Conservation (phyloP, 2,329 filamentous ascomycete genomes). For the Xylaria sp. region DNA sequence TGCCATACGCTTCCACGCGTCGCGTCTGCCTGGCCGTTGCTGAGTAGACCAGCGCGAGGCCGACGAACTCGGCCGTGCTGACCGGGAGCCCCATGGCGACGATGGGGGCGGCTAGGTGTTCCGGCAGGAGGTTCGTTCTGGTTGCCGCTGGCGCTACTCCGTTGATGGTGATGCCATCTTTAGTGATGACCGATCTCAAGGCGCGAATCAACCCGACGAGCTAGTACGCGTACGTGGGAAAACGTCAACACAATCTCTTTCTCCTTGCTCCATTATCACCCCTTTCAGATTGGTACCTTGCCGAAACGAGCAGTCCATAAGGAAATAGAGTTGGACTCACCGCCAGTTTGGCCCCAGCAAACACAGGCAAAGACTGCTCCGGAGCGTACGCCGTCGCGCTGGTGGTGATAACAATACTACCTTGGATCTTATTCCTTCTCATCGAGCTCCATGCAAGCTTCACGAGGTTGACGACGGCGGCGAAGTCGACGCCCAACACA, state of each 20-base stretch:
- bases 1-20: slow-evolving; percentile 52
- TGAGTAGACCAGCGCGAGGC: slow-evolving; percentile 52
- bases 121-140: slow-evolving; percentile 47
- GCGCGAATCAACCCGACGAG: slow-evolving; percentile 50
- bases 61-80: slow-evolving; percentile 50
- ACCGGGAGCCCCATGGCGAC: slow-evolving; percentile 45
- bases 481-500: slow-evolving; percentile 51
- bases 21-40: slow-evolving; percentile 49
- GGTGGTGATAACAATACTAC: slow-evolving; percentile 53
- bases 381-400: slow-evolving; percentile 53
- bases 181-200: slow-evolving; percentile 44
- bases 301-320: neutral
- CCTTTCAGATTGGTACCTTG: no score
- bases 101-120: slow-evolving; percentile 42
- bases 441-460: slow-evolving; percentile 50
- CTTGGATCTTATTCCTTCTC: slow-evolving; percentile 38
- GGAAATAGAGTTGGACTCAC: slow-evolving; percentile 3
- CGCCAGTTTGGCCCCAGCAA: slow-evolving; percentile 29
- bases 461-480: slow-evolving; percentile 47
- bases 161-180: slow-evolving; percentile 52
- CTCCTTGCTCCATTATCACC: no score
- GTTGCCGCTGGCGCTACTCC: slow-evolving; percentile 53
- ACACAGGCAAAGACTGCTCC: slow-evolving; percentile 52
- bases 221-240: slow-evolving; percentile 1
- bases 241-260: neutral